These are phyloP conservation scores for Pseudogymnoascus sp. DNA, from an alignment of 2,329 filamentous ascomycete species.

Conservation along the genomic window DNA sequence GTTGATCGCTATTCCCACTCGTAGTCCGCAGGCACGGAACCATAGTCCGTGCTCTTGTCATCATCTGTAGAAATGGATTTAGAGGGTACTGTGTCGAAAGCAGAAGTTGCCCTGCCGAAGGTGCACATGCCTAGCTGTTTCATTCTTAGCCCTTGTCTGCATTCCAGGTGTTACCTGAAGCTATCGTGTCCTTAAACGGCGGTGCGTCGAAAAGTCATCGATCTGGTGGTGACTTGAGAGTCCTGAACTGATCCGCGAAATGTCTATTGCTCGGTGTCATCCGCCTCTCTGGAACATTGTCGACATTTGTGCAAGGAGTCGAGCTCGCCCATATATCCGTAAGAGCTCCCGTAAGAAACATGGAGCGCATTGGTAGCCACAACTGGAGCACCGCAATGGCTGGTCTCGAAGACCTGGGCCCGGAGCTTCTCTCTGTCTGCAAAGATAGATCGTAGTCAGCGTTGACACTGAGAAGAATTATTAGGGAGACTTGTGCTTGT, in stretches of 20 bases:
- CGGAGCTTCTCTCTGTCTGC: not conserved
- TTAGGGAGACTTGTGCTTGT: conserved; percentile 11
- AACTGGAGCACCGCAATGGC: conserved; percentile 4
- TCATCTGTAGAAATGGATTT: not conserved
- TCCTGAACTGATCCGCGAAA: conserved; percentile 8
- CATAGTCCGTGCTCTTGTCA: not conserved
- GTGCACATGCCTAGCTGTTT: not conserved
- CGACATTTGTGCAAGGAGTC: conserved; percentile 9
- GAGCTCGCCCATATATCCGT: conserved; percentile 3
- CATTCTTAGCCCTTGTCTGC: not conserved
- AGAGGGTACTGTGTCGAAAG: not conserved
- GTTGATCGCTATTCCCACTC: not conserved
- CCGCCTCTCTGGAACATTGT: conserved; percentile 4
- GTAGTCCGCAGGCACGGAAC: not conserved
- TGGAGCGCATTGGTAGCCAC: not conserved
- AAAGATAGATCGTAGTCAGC: not conserved
- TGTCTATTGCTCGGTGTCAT: conserved; percentile 8
- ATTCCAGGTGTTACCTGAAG: not conserved
- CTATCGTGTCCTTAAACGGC: not conserved
- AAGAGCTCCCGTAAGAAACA: not conserved
- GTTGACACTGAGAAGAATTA: conserved; percentile 2
- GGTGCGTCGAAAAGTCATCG: conserved; percentile 1
- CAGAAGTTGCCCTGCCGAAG: not conserved
- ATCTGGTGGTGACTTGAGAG: conserved; percentile 10
- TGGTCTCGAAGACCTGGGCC: conserved; percentile 5